These are phyloP conservation scores for Aureobasidium musti DNA, from an alignment of 2,329 filamentous ascomycete genomes.

Conservation along the genomic window DNA sequence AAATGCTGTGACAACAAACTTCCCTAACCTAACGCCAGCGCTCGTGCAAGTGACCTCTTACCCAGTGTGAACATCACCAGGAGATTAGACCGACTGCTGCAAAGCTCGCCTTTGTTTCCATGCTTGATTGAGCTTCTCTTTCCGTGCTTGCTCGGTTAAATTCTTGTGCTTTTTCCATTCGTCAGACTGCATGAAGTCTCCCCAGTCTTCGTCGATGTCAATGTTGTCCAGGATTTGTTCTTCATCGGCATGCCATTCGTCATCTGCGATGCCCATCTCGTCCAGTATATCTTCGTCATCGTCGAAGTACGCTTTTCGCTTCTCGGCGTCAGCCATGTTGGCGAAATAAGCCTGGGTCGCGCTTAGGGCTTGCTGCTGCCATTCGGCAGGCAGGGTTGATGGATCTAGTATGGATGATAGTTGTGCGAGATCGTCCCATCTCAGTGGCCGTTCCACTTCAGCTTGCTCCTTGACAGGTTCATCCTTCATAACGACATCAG, in stretches of 20 bases:
- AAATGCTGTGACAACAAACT: background rate
- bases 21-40: background rate
- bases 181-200: constrained; percentile 19
- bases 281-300: constrained; percentile 27
- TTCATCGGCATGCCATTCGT: constrained; percentile 25
- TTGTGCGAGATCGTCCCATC: constrained; percentile 31
- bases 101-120: constrained; percentile 9
- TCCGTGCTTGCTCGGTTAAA: background rate
- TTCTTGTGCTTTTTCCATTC: constrained; percentile 22
- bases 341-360: constrained; percentile 1
- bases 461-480: constrained; percentile 9
- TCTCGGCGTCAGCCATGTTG: background rate
- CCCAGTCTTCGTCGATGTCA: constrained; percentile 26
- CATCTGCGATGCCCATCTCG: constrained; percentile 20
- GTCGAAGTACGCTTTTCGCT: constrained; percentile 8
- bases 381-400: constrained; percentile 20
- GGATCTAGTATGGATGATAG: constrained; percentile 15
- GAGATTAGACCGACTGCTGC: background rate
- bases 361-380: constrained; percentile 4
- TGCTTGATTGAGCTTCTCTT: constrained; percentile 16
- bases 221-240: background rate
- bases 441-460: constrained; percentile 19
- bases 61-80: background rate
- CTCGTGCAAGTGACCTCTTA: background rate
- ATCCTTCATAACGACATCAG: constrained; percentile 6